Base-by-base conservation (phyloP, 1,284 basidiomycete genomes). In the Stereum hirsutum region DNA sequence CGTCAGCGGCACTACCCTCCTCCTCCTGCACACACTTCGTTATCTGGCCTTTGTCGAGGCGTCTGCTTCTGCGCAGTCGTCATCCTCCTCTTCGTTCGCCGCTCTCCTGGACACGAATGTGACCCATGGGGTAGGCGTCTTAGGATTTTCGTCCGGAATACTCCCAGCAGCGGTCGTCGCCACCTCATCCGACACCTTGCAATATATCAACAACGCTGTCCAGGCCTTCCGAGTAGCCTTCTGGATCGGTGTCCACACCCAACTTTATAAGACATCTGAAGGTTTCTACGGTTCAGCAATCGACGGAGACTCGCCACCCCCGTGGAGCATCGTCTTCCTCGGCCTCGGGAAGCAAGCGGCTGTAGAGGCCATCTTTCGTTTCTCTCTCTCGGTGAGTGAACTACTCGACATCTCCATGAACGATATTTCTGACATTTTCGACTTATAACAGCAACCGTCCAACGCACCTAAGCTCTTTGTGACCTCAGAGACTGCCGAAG, bases 111-210 rank as follows among this genome's bases (percentile, higher is more conserved):
- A 57, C 49, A 37, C 46, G 17, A 69, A 69, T 42, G 35, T 46
- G 28, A 46, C 58, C 11, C 49, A 66, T 33, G 47, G 48, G 1
- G 42, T 63, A 17, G 74, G 72, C n/a, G 52, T 78, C 33, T 56
- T 80, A 2, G 77, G 75, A 2, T 77, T 81, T 55, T 81, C 78
- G 5, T 78, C 75, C 19, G 81, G 80, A 15, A 67, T 80, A 42
- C 58, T 82, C 38, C 62, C 74, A 7, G 76, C 79, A 2, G 72
- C 70, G 41, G 69, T 78, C 8, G 69, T 73, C 4, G 71, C 66
- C 19, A 61, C 72, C 4, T 76, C 78, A 0, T 44, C 51, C 8
- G 61, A 61, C 31, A 55, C 63, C 19, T 54, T 67, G 21, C 55
- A 63, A 3, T 76, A 70, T 47, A 63, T 80, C 36, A 55, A 59